Evolutionary conservation across 2,329 filamentous ascomycete species (phyloP), one percentile per base, ranked within the genome.

Genomic region (Hymenoscyphus scutula): DNA sequence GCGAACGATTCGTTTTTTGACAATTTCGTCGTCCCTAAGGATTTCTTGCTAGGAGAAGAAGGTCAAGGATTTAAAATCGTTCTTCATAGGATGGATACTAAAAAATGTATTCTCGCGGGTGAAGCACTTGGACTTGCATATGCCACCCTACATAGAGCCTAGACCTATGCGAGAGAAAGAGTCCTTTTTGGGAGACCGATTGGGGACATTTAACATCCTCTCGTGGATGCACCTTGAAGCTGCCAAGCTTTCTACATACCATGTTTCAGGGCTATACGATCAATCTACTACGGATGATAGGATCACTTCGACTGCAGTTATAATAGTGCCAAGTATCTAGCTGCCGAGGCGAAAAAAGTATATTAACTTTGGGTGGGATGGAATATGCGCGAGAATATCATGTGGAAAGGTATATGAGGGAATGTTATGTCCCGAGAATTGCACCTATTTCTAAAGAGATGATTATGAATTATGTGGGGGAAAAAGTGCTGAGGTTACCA

Each of bases 1-100:
- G 90, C 91, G 0, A 96, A 96, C 68, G 90, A 95, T 72, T 88
- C 96, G 1, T 96, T 96, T 75, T 95, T 96, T 73, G 90, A 95
- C 74, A 84, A 88, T 67, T 96, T 93, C 74, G 74, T 76, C 3
- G 84, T 95, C 15, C 84, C 88, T 0, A 81, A 81, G 0, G 79
- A 85, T 48, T 80, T 85, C 0, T 77, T 94, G 0, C 84, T 96
- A 51, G 91, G 91, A 0, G 73, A 83, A 34, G 89, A 95, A 73
- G 86, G 87, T 5, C 81, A 90, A 62, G 91, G 92, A 0, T 96
- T 96, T 80, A 88, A 87, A 70, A 89, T 92, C 61, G 84, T 92
- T 59, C 81, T 92, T 27, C 88, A 91, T 69, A 89, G 90, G 1
- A 91, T 92, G 88, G 92, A 92, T 67, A 89, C 89, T 0, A 89